Evolutionary conservation across 2,329 filamentous ascomycete genomes (phyloP), one percentile per base, ranked within the genome.

Genomic region (Parafenestella ontariensis): DNA sequence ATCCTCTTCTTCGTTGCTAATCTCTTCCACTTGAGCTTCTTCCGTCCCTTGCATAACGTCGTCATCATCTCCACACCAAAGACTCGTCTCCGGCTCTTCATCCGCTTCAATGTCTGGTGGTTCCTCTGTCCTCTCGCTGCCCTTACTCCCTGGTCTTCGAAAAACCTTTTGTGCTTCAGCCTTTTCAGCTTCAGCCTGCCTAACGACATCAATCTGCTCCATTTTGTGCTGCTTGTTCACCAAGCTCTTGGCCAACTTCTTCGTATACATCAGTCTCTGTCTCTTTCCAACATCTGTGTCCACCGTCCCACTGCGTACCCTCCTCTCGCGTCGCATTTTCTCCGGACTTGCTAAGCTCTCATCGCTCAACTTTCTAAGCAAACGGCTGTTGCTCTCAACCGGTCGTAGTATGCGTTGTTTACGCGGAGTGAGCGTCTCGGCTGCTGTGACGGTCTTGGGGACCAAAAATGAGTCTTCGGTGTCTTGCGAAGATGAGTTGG

Each of bases 371-470:
- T 70, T 69, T 21, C 62, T 52, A 20, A 73, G 49, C 3, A 74
- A 52, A 5, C 63, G 57, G 17, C 67, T 71, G 39, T 75, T 74
- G 42, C 68, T 68, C 24, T 68, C 66, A 7, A 75, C 63, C 8
- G 71, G 66, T 20, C 71, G 61, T n/a, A 76, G 56, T 9, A 71
- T 53, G 6, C 73, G 68, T 53, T 75, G 73, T 44, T 68, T 73
- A 23, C 63, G 67, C 5, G 71, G 68, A 33, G 64, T 68, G 2
- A 65, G 53, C 3, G 42, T 39, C 39, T 58, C 43, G 6, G 9
- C 42, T 7, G 56, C 42, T 9, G 56, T 42, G 3, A 59, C 40
- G 15, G 58, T 51, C 40, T 69, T 71, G 2, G 64, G 63, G 15
- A 65, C 53, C 15, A 66, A 53, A 44, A 68, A 63, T 5, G 65